Percentiles rank a stretch among this genome's conserved stretches.
These are phyloP conservation scores for Cymbidium sinense DNA, from an alignment of 106 monocot species.

Conservation along the genomic window DNA sequence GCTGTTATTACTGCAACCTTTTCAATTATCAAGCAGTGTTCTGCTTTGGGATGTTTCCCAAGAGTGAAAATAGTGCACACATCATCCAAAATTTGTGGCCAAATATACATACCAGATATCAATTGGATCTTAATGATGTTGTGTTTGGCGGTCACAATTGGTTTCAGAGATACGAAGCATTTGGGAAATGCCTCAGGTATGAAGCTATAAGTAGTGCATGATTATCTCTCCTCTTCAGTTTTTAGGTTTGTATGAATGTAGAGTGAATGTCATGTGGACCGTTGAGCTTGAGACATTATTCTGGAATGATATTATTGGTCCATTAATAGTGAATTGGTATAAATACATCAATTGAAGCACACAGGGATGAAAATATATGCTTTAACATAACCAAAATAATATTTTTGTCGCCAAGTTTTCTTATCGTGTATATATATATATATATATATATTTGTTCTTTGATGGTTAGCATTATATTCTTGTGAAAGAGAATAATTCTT, in stretches of 20 bases:
- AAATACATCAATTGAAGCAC: background rate
- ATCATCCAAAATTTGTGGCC: constrained; percentile 67
- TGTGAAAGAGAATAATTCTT: too few species aligned
- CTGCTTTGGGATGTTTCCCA: constrained; percentile 76
- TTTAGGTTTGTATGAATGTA: background rate
- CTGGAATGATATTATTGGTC: background rate
- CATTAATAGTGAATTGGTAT: background rate
- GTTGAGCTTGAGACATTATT: background rate
- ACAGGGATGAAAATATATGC: background rate
- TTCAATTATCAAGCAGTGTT: constrained; percentile 85
- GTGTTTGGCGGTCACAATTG: constrained; percentile 75
- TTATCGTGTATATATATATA: too few species aligned
- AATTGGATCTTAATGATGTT: constrained; percentile 83
- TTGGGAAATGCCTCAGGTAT: constrained; percentile 91
- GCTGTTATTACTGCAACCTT: constrained; percentile 82
- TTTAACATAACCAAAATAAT: background rate
- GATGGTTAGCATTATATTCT: too few species aligned
- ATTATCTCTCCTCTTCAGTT: background rate
- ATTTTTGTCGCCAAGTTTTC: too few species aligned
- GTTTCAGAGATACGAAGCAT: constrained; percentile 77
- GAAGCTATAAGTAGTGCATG: background rate
- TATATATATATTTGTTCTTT: too few species aligned
- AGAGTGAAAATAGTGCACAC: constrained; percentile 83
- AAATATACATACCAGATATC: constrained; percentile 89
- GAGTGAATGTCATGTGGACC: too few species aligned